These are phyloP conservation scores for Venturia asperata DNA, from an alignment of 2,329 filamentous ascomycete genomes.

Conservation along the genomic window DNA sequence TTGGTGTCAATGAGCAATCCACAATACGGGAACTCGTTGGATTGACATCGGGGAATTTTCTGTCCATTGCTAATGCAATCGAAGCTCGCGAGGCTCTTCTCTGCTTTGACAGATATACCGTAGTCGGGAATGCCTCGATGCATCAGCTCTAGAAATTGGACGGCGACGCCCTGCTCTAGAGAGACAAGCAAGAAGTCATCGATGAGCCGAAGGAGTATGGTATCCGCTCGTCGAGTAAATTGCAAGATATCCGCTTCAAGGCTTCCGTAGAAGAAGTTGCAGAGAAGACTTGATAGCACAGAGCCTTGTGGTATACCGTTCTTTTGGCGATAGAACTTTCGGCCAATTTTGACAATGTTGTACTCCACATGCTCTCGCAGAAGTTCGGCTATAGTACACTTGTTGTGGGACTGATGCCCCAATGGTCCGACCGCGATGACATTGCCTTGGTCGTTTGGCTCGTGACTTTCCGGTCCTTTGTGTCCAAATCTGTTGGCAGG, in stretches of 20 bases:
- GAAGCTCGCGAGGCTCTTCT: conserved; percentile 84
- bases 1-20: conserved; percentile 68
- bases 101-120: conserved; percentile 67
- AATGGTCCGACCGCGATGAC: conserved; percentile 72
- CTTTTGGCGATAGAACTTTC: conserved; percentile 81
- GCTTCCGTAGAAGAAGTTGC: conserved; percentile 93
- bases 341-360: conserved; percentile 83
- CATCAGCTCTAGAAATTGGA: conserved; percentile 71
- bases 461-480: neutral
- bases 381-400: conserved; percentile 58
- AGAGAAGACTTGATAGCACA: conserved; percentile 75
- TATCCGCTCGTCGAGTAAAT: conserved; percentile 57
- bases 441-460: conserved; percentile 35
- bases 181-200: conserved; percentile 93
- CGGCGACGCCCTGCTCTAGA: conserved; percentile 57
- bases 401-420: conserved; percentile 50
- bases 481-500: conserved; percentile 20
- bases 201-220: conserved; percentile 70
- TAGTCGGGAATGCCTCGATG: conserved; percentile 70
- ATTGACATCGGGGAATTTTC: conserved; percentile 33
- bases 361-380: conserved; percentile 71
- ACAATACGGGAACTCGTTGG: conserved; percentile 73
- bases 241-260: conserved; percentile 63
- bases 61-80: conserved; percentile 53
- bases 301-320: conserved; percentile 90